phyloP scores from a whole-genome alignment of 805 yeast species.

The Saccharomycopsis lassenensis region DNA sequence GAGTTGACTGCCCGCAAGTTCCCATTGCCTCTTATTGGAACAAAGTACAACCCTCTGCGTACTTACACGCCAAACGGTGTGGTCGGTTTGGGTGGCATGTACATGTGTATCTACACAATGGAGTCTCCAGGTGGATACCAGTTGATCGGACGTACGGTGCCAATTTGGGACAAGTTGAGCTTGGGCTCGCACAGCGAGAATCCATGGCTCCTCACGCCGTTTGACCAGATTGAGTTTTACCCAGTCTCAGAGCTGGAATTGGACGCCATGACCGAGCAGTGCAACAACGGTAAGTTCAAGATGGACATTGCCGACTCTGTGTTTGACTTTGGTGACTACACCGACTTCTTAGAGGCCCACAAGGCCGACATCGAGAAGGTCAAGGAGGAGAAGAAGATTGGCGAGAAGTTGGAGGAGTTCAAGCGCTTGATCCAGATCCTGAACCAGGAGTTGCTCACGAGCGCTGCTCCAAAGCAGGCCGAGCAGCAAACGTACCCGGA shows the following conservation, averaged over 20 bases:
- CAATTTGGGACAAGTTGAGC: conserved; percentile 92
- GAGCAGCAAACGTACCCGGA: conserved; percentile 57
- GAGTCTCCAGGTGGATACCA: conserved; percentile 99
- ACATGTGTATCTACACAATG: conserved; percentile 98
- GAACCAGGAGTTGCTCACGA: conserved; percentile 49
- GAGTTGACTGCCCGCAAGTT: conserved; percentile 26
- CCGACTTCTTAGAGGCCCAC: conserved; percentile 68
- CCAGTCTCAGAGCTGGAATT: conserved; percentile 83
- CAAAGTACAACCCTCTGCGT: conserved; percentile 94
- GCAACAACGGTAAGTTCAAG: conserved; percentile 67
- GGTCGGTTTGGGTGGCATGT: conserved; percentile 97
- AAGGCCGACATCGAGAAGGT: conserved; percentile 60
- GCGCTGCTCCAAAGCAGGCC: conserved; percentile 35
- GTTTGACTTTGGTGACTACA: conserved; percentile 73
- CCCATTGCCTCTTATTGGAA: conserved; percentile 64
- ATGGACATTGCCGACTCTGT: conserved; percentile 67
- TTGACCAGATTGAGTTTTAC: conserved; percentile 90
- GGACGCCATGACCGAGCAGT: conserved; percentile 58
- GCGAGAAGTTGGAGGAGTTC: conserved; percentile 79
- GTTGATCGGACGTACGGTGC: conserved; percentile 90
- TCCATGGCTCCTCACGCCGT: conserved; percentile 89
- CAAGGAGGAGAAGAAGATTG: conserved; percentile 50
- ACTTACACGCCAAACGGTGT: conserved; percentile 94
- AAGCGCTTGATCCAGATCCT: conserved; percentile 72
- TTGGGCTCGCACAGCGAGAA: conserved; percentile 55